Evolutionary conservation across 2,329 filamentous ascomycete genomes (phyloP).

Genomic region (Emmonsia crescens): DNA sequence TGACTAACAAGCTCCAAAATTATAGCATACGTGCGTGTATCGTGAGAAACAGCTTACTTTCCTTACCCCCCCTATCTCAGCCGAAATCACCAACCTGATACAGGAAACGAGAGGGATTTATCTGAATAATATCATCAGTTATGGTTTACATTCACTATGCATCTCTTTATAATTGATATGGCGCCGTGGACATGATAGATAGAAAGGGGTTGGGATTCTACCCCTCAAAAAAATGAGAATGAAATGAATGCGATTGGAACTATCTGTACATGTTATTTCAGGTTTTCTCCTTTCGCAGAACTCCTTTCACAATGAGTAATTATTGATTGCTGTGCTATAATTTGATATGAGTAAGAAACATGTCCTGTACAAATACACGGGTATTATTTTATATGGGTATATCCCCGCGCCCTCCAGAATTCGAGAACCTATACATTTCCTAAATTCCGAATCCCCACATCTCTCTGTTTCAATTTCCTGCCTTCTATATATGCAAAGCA

Average conservation of each 20-base stretch:
- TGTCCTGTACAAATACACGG: neutral
- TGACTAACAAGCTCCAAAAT: neutral
- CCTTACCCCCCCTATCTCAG: neutral
- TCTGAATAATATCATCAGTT: neutral
- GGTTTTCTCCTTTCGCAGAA: neutral
- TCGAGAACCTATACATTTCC: neutral
- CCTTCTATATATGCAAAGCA: neutral
- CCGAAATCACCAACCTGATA: neutral
- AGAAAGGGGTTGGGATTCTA: neutral
- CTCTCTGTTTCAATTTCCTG: neutral
- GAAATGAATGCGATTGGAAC: neutral
- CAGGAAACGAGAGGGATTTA: neutral
- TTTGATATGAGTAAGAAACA: neutral
- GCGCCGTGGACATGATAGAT: neutral
- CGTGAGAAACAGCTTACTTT: neutral
- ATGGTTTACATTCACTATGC: neutral
- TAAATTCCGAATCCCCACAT: neutral
- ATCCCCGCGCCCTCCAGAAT: neutral
- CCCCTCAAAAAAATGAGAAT: neutral
- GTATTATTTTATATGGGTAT: neutral
- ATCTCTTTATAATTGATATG: neutral
- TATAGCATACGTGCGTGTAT: constrained; percentile 24
- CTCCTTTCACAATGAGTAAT: neutral
- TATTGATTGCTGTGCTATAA: neutral
- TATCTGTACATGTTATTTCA: neutral